Evolutionary conservation across 1,139 yeast genomes (phyloP), one percentile per base, ranked within the genome.

Genomic region (Entelexis sorbosivorans): DNA sequence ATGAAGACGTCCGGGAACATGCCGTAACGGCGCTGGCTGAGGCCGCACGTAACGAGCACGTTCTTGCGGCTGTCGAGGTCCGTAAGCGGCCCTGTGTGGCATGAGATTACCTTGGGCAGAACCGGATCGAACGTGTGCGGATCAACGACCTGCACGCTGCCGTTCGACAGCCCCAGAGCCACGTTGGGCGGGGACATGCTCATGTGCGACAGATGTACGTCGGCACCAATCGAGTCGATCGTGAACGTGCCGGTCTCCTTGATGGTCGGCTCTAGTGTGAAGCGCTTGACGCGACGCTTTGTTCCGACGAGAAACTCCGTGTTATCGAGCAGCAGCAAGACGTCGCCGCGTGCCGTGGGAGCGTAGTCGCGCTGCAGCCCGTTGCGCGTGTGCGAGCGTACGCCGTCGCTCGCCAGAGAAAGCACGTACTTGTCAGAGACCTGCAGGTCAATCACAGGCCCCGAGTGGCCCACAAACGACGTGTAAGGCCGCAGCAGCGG

Each of bases 21-120:
- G 24, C 71, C 74, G 26, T 73, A 72, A 49, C 74, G 73, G 36
- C 93, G 74, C 22, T 76, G 67, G 0, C 94, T 80, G 59, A 74
- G 78, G 0, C 97, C 97, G 55, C 95, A 86, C 0, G 95, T 82
- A 26, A 88, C 82, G 34, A 89, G 71, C 36, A 81, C 79, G 55
- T 80, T 77, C 33, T 89, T 96, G 58, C 79, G 77, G 31, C 86
- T 76, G 60, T 84, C 94, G 64, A 91, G 71, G 56, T 85, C 89
- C 0, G 93, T 77, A 24, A 91, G 69, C 1, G 83, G 73, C 0
- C 91, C 85, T 29, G 83, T 77, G 63, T 86, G 95, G 14, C 91
- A 85, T 14, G 72, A 69, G 61, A 88, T 82, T 1, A 79, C 70
- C 31, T 48, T 53, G 16, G 51, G 10, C 57, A 79, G 77, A 8